Conservation (phyloP, 106 monocot species). For the Dioscorea alata region DNA sequence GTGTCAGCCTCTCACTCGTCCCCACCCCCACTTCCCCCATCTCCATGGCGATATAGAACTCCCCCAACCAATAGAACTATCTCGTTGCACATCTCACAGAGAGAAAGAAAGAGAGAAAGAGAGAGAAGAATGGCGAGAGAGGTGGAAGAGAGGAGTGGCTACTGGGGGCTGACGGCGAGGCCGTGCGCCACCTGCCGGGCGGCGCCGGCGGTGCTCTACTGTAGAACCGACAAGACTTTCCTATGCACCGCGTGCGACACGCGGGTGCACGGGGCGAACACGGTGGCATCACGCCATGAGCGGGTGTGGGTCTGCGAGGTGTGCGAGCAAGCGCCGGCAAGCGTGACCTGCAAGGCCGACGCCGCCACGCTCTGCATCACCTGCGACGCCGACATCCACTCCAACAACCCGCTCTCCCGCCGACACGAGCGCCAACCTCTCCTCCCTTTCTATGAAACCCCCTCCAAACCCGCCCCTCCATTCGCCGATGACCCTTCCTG, state of each 20-base stretch:
- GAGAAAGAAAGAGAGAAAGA: too few relatives aligned
- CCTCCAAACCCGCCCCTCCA: slow-evolving; percentile 14
- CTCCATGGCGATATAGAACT: too few relatives aligned
- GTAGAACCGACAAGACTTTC: slow-evolving; percentile 40
- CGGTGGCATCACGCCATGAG: slow-evolving; percentile 36
- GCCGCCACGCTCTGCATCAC: slow-evolving; percentile 28
- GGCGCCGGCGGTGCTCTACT: slow-evolving; percentile 33
- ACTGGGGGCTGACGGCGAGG: slow-evolving; percentile 4
- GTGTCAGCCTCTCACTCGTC: too few relatives aligned
- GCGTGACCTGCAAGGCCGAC: slow-evolving; percentile 49
- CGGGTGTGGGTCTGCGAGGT: slow-evolving; percentile 55
- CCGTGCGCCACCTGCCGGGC: slow-evolving; percentile 17
- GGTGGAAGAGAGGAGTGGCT: background rate
- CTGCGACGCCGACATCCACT: slow-evolving; percentile 23
- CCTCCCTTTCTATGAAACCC: background rate
- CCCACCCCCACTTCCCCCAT: too few relatives aligned
- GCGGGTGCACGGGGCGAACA: slow-evolving; percentile 12
- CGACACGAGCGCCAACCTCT: slow-evolving; percentile 5
- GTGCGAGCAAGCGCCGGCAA: slow-evolving; percentile 42
- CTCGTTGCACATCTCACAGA: too few relatives aligned
- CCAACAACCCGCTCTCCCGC: too few relatives aligned
- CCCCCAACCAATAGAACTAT: too few relatives aligned
- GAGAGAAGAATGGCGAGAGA: slow-evolving; percentile 1
- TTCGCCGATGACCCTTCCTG: slow-evolving; percentile 12
- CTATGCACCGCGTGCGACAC: slow-evolving; percentile 36